Evolutionary conservation across 2,329 filamentous ascomycete genomes (phyloP).

Genomic region (Fusarium penzigii): DNA sequence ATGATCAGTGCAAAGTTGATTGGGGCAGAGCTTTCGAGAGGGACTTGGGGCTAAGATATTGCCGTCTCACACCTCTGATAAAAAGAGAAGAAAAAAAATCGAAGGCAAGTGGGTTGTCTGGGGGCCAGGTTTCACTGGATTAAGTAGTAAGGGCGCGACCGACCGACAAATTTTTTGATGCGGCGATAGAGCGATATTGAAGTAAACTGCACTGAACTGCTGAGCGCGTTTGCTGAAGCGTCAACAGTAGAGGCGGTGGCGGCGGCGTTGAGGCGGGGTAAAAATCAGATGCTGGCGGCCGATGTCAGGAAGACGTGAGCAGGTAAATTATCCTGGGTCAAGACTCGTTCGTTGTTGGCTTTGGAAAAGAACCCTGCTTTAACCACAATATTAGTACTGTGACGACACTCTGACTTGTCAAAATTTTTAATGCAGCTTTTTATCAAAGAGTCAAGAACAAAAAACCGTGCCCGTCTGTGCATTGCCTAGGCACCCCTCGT

Average conservation of each 20-base stretch:
- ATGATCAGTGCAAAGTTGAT: neutral
- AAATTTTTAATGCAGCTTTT: neutral
- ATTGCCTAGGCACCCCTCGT: neutral
- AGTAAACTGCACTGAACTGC: neutral
- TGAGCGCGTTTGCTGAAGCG: neutral
- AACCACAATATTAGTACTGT: neutral
- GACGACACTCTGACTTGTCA: neutral
- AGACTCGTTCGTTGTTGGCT: neutral
- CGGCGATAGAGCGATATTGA: neutral
- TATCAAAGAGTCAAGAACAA: neutral
- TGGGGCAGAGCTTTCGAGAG: neutral
- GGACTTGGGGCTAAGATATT: neutral
- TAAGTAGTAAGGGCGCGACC: neutral
- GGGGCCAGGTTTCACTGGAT: neutral
- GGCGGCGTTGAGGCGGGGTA: neutral
- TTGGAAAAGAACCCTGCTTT: neutral
- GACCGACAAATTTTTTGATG: neutral
- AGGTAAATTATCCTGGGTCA: neutral
- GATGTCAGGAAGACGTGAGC: neutral
- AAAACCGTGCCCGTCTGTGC: too few species aligned
- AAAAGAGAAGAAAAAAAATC: neutral
- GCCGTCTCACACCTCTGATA: neutral
- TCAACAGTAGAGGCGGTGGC: neutral
- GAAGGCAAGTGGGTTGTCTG: neutral
- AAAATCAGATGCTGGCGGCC: neutral